phyloP scores from a whole-genome alignment of 139 green algal species.

The Pleodorina starrii region DNA sequence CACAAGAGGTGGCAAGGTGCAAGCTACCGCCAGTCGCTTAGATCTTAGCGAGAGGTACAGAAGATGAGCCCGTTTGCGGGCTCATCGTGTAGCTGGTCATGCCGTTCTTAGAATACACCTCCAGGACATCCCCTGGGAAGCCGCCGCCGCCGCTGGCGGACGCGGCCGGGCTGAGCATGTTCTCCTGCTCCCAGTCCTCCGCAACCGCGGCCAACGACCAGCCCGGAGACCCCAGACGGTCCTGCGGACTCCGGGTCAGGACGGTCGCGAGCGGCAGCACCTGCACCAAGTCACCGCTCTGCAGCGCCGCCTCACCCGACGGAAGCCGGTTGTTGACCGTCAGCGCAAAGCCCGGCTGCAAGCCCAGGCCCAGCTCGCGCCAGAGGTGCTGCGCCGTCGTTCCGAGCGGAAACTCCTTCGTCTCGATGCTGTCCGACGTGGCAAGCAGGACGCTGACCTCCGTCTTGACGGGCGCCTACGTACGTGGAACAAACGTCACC shows the following conservation, averaged over 20 bases:
- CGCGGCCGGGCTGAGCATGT: not conserved
- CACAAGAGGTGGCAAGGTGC: not conserved
- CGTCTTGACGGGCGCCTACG: slow-evolving; percentile 16
- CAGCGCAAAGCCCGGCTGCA: slow-evolving; percentile 44
- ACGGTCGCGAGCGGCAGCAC: slow-evolving; percentile 45
- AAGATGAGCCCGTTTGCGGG: not conserved
- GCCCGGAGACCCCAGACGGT: not conserved
- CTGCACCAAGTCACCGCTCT: slow-evolving; percentile 56
- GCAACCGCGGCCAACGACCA: slow-evolving; percentile 9
- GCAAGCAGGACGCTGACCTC: slow-evolving; percentile 54
- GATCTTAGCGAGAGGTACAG: not conserved
- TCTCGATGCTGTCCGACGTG: slow-evolving; percentile 51
- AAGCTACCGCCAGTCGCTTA: not conserved
- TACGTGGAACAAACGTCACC: not conserved
- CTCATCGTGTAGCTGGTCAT: slow-evolving; percentile 15
- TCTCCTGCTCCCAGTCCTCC: slow-evolving; percentile 17
- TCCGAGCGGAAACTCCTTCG: slow-evolving; percentile 44
- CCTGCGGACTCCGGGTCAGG: slow-evolving; percentile 7
- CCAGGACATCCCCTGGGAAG: not conserved
- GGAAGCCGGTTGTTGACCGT: slow-evolving; percentile 53
- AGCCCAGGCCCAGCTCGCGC: slow-evolving; percentile 29
- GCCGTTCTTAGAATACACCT: slow-evolving; percentile 33
- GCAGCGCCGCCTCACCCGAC: slow-evolving; percentile 16
- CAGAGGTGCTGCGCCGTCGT: slow-evolving; percentile 44
- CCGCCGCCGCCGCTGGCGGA: not conserved